Base-by-base conservation (phyloP, 805 yeast species). In the Candida verbasci region DNA sequence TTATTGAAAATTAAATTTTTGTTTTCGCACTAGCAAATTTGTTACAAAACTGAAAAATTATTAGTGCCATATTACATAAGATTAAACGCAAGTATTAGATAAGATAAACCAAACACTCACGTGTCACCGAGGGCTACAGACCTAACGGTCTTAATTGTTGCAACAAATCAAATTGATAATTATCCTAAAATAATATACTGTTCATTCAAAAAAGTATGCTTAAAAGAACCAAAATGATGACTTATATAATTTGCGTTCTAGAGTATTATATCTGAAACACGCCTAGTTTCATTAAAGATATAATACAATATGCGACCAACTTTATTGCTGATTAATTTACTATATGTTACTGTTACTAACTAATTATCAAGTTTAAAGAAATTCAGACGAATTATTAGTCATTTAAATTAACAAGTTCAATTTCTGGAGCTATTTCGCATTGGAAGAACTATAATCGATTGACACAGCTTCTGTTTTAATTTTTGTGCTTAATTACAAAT, bases 231-330 rank as follows among this genome's bases (percentile, higher is more conserved):
- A 29, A 30, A 26, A 52, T 65, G 72, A 65, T 65, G 72, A 65
- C 56, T 46, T 34, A 53, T n/a, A n/a, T 62, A 67, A 67, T 67
- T 67, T 67, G 73, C 73, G 73, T 67, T 67, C 68, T 53, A 67
- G 70, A 60, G 66, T 55, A 45, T 40, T 43, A 43, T 40, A 37
- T 42, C 48, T 46, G 71, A 58, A 53, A 64, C 71, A 61, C 49
- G 73, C 73, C 73, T 65, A 62, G 72, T 65, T 65, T 59, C 71
- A 53, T 46, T 34, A 43, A 42, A 62, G 67, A 42, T 49, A 42
- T 43, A 46, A 33, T 41, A 49, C 49, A 49, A 25, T 47, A 66
- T 67, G 72, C 71, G 70, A 67, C 71, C 69, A 65, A 41, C 42
- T 36, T 37, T n/a, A n/a, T n/a, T n/a, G n/a, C n/a, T n/a, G n/a